Percentiles rank a stretch among this genome's conserved stretches.
Conservation (phyloP, 176 grass and related monocot genomes). For the Hsuehochloa calcarea region DNA sequence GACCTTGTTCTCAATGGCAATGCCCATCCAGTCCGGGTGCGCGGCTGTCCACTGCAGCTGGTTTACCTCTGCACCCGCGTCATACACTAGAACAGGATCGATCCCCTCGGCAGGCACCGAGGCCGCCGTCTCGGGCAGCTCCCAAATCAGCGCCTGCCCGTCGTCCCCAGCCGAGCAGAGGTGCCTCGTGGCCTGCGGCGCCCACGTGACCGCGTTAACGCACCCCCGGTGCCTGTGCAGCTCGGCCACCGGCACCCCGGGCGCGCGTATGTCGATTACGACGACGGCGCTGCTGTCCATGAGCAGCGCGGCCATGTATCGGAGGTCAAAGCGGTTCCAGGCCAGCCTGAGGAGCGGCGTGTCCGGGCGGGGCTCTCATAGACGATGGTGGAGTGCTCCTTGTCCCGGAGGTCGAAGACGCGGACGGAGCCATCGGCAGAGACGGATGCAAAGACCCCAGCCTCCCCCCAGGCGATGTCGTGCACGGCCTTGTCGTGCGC, state of each 20-base stretch:
- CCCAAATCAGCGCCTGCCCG: slow-evolving; percentile 86
- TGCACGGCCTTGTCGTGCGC: slow-evolving; percentile 99
- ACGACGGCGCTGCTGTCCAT: slow-evolving; percentile 94
- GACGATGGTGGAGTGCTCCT: slow-evolving; percentile 96
- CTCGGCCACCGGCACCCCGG: slow-evolving; percentile 81
- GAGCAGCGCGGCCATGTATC: slow-evolving; percentile 85
- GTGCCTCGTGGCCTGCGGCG: slow-evolving; percentile 65
- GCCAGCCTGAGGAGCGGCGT: slow-evolving; percentile 85
- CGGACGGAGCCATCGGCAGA: slow-evolving; percentile 95
- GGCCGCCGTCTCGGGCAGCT: slow-evolving; percentile 42
- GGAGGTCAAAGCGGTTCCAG: slow-evolving; percentile 76
- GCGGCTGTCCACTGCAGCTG: slow-evolving; percentile 77
- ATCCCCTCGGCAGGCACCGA: slow-evolving; percentile 56
- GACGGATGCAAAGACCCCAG: slow-evolving; percentile 82
- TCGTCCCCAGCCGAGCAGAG: slow-evolving; percentile 89
- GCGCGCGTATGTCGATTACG: slow-evolving; percentile 87
- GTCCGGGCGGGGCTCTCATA: slow-evolving; percentile 94
- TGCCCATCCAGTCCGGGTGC: slow-evolving; percentile 84
- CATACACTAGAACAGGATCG: slow-evolving; percentile 70
- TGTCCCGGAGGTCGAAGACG: slow-evolving; percentile 95
- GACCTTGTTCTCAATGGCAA: slow-evolving; percentile 89
- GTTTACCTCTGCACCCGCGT: slow-evolving; percentile 73
- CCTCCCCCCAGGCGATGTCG: slow-evolving; percentile 96
- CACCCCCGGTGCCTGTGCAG: slow-evolving; percentile 72
- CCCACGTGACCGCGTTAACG: slow-evolving; percentile 81